phyloP scores from a whole-genome alignment of 2,329 filamentous ascomycete genomes.

The Kalaharituber pfeilii region DNA sequence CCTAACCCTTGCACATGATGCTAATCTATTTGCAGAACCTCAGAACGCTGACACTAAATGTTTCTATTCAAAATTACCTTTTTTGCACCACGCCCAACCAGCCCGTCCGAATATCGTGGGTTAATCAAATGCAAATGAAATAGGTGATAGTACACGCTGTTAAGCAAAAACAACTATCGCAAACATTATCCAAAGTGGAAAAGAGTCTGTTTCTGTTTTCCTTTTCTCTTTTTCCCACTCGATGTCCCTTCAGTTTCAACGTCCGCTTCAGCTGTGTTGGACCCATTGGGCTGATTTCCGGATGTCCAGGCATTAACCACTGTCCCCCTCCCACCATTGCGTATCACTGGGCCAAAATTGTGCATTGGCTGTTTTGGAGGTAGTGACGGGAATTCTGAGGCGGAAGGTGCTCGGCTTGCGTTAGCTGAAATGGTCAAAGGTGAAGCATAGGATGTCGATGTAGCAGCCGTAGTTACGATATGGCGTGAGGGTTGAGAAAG shows the following conservation, averaged over 20 bases:
- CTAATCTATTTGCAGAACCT: neutral
- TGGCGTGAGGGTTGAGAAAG: constrained; percentile 2
- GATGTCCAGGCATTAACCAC: constrained; percentile 13
- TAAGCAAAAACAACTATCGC: neutral
- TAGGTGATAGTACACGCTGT: too few relatives aligned
- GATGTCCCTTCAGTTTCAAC: constrained; percentile 14
- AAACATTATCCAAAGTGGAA: constrained; percentile 26
- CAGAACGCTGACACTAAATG: neutral
- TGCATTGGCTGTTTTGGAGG: constrained; percentile 14
- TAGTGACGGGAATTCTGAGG: constrained; percentile 30
- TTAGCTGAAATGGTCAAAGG: constrained; percentile 31
- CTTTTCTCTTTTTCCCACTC: constrained; percentile 25
- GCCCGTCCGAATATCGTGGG: too few relatives aligned
- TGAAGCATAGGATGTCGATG: constrained; percentile 18
- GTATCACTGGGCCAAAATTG: constrained; percentile 14
- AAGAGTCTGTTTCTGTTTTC: constrained; percentile 28
- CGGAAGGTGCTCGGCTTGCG: constrained; percentile 38
- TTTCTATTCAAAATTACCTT: neutral
- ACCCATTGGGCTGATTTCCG: constrained; percentile 14
- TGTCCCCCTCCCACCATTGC: constrained; percentile 2
- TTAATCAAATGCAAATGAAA: too few relatives aligned
- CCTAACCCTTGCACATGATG: neutral
- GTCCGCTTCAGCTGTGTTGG: constrained; percentile 17
- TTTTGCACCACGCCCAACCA: neutral
- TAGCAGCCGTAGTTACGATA: constrained; percentile 11